phyloP scores from a whole-genome alignment of 2,329 filamentous ascomycete genomes.

The Pseudonectria foliicola region DNA sequence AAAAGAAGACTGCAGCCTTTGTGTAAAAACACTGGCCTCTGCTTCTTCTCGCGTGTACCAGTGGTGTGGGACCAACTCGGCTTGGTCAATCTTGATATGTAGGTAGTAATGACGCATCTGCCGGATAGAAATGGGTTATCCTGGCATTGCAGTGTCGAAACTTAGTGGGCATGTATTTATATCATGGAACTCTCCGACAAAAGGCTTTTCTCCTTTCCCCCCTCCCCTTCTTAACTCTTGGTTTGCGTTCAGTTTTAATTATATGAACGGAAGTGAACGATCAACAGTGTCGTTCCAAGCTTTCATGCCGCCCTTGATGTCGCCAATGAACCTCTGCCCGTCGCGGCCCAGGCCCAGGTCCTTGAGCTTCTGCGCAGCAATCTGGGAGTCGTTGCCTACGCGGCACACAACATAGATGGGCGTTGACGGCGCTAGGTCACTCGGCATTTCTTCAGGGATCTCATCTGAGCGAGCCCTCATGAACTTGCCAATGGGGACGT shows the following conservation, averaged over 20 bases:
- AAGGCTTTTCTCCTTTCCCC: constrained; percentile 5
- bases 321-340: constrained; percentile 54
- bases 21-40: constrained; percentile 33
- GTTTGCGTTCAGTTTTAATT: constrained; percentile 7
- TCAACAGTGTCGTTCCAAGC: constrained; percentile 70
- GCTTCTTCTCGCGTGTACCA: not conserved
- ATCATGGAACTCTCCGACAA: constrained; percentile 20
- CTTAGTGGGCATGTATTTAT: constrained; percentile 21
- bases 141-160: constrained; percentile 10
- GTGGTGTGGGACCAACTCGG: not conserved
- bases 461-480: constrained; percentile 36
- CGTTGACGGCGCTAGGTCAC: constrained; percentile 30
- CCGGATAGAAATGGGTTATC: constrained; percentile 9
- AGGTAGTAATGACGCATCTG: constrained; percentile 17
- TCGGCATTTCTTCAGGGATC: constrained; percentile 25
- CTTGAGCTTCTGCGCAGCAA: constrained; percentile 59
- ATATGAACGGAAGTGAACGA: constrained; percentile 45
- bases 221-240: constrained; percentile 9
- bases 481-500: constrained; percentile 53
- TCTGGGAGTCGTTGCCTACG: constrained; percentile 71
- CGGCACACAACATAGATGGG: constrained; percentile 68
- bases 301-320: constrained; percentile 63
- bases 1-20: constrained; percentile 73
- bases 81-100: constrained; percentile 5
- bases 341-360: constrained; percentile 47